Conservation (phyloP, 306 rosid genomes). For the Sindora glabra region DNA sequence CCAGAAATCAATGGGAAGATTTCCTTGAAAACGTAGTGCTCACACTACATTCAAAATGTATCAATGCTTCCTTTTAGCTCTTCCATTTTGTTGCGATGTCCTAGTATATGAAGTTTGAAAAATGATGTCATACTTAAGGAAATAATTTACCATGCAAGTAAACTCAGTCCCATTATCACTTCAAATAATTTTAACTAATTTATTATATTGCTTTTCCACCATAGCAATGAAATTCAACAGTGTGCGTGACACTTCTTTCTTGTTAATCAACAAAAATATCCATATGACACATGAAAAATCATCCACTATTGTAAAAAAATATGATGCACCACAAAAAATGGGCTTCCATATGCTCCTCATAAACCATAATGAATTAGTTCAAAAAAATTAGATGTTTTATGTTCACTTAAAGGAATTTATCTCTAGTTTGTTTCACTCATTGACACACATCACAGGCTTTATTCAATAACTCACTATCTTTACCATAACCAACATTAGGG, state of each 20-base stretch:
- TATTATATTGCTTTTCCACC: not conserved
- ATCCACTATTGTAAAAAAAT: not conserved
- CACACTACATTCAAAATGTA: not conserved
- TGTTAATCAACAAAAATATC: not conserved
- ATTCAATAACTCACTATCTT: not conserved
- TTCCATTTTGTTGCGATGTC: not conserved
- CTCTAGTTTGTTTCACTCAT: not conserved
- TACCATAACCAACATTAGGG: not conserved
- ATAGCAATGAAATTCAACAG: not conserved
- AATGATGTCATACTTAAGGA: not conserved
- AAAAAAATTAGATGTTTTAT: not conserved
- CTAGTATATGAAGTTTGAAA: not conserved
- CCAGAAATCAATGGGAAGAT: not conserved
- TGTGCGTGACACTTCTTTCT: not conserved
- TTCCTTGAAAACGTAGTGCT: not conserved
- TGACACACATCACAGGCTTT: not conserved
- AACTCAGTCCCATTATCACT: conserved; percentile 2
- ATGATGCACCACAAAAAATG: not conserved
- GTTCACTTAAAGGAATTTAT: not conserved
- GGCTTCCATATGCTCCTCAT: not conserved
- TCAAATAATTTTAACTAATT: not conserved
- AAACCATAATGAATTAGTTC: not conserved
- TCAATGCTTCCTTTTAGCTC: not conserved
- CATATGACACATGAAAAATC: not conserved
- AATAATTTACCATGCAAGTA: not conserved